A percentile compares a stretch with the other conserved stretches of the same genome.
phyloP scores from a whole-genome alignment of 2,329 filamentous ascomycete genomes.

The Penicillium italicum region DNA sequence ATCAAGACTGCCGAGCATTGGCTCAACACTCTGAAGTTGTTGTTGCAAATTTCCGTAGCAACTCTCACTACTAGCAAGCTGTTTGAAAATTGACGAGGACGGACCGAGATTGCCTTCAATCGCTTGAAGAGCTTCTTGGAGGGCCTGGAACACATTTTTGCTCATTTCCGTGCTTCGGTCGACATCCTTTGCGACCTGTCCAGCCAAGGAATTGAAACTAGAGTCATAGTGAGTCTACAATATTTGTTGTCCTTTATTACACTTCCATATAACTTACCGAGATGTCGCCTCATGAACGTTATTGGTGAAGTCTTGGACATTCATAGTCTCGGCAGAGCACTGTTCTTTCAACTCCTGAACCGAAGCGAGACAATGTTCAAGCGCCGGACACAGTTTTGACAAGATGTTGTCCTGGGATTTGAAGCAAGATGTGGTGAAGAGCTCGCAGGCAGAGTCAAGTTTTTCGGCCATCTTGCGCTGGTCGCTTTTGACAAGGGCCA shows the following conservation, averaged over 20 bases:
- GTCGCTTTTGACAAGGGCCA: constrained; percentile 21
- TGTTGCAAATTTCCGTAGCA: constrained; percentile 18
- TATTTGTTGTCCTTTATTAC: neutral
- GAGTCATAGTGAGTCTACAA: neutral
- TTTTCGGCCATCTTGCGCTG: constrained; percentile 24
- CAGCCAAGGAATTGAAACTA: constrained; percentile 25
- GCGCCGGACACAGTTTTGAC: constrained; percentile 10
- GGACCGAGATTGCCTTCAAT: constrained; percentile 19
- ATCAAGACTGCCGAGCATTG: constrained; percentile 19
- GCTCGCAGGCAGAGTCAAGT: constrained; percentile 18
- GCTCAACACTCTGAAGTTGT: constrained; percentile 18
- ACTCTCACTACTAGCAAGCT: constrained; percentile 22
- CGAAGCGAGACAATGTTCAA: constrained; percentile 16
- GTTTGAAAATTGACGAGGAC: constrained; percentile 17
- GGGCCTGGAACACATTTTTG: constrained; percentile 2
- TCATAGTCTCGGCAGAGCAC: constrained; percentile 11
- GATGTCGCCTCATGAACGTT: constrained; percentile 15
- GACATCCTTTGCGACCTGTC: constrained; percentile 15
- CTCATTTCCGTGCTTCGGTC: constrained; percentile 17
- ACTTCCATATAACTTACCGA: constrained; percentile 23
- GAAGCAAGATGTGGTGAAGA: constrained; percentile 11
- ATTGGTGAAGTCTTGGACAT: constrained; percentile 19
- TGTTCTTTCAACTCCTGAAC: constrained; percentile 17
- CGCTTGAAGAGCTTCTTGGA: constrained; percentile 24
- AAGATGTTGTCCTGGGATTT: constrained; percentile 14